Conservation (phyloP, 257 asterid species). For the Paraleonurus japonicus region DNA sequence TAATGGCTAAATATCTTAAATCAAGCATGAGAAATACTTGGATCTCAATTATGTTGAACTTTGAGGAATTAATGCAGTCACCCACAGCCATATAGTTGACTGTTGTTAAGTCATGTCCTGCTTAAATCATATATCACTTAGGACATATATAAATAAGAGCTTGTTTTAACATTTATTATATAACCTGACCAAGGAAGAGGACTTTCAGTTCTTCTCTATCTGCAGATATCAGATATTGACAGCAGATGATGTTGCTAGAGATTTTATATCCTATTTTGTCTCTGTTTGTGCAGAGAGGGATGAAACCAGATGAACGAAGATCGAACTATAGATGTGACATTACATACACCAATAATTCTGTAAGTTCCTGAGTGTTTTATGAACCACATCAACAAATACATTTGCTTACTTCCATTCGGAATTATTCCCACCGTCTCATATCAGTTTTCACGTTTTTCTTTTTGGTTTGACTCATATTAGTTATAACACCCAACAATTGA, state of each 20-base stretch:
- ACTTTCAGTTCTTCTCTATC: slow-evolving; percentile 7
- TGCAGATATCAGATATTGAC: slow-evolving; percentile 8
- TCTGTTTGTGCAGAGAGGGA: slow-evolving; percentile 62
- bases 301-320: slow-evolving; percentile 67
- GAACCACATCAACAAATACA: slow-evolving; percentile 4
- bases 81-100: not conserved
- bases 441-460: too few species aligned
- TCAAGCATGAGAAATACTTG: not conserved
- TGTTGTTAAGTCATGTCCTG: not conserved
- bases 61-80: not conserved
- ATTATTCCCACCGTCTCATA: too few species aligned
- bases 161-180: not conserved
- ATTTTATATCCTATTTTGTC: slow-evolving; percentile 13
- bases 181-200: not conserved
- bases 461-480: too few species aligned
- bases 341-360: slow-evolving; percentile 92
- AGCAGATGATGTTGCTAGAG: slow-evolving; percentile 8
- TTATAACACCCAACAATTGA: too few species aligned
- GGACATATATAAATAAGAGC: not conserved
- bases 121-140: slow-evolving; percentile 1
- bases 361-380: slow-evolving; percentile 34
- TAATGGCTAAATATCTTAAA: slow-evolving; percentile 3
- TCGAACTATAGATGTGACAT: slow-evolving; percentile 83
- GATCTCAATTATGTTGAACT: slow-evolving; percentile 1
- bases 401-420: not conserved